A percentile compares a stretch with the other conserved stretches of the same genome.
These are phyloP conservation scores for Euptelea pleiosperma DNA, from an alignment of 164 flowering plant species.

Conservation along the genomic window DNA sequence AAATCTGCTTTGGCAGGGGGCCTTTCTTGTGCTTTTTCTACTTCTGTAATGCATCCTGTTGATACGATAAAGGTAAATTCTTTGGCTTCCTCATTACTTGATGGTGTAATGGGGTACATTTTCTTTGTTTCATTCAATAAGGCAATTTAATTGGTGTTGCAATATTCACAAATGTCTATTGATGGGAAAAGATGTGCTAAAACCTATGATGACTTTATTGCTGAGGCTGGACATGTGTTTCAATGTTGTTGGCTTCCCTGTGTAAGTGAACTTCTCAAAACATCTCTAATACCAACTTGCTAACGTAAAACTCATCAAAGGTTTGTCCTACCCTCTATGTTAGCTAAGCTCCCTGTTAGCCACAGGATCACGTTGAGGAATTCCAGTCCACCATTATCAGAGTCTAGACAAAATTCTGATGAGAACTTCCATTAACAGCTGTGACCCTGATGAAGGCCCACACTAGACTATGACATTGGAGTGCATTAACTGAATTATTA, in stretches of 20 bases:
- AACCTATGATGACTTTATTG: neutral
- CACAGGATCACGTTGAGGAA: no score
- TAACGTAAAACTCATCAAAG: no score
- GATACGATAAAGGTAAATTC: slow-evolving; percentile 79
- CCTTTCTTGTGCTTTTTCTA: slow-evolving; percentile 85
- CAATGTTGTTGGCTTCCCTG: no score
- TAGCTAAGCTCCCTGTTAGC: no score
- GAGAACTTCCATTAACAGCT: no score
- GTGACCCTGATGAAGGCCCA: neutral
- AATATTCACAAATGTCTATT: neutral
- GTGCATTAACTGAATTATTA: neutral
- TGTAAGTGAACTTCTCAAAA: no score
- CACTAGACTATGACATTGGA: neutral
- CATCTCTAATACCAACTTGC: no score
- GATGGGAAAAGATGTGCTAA: neutral
- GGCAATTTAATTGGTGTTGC: neutral
- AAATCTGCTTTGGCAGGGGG: slow-evolving; percentile 98
- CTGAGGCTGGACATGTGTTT: no score
- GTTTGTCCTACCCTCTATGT: no score
- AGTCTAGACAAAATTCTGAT: no score
- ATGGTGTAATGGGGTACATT: neutral
- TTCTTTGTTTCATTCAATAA: neutral
- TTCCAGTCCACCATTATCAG: no score
- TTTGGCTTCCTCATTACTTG: slow-evolving; percentile 6
- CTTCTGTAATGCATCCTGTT: slow-evolving; percentile 77